Conservation (phyloP, 139 green algal genomes). For the Asterochloris sp. region DNA sequence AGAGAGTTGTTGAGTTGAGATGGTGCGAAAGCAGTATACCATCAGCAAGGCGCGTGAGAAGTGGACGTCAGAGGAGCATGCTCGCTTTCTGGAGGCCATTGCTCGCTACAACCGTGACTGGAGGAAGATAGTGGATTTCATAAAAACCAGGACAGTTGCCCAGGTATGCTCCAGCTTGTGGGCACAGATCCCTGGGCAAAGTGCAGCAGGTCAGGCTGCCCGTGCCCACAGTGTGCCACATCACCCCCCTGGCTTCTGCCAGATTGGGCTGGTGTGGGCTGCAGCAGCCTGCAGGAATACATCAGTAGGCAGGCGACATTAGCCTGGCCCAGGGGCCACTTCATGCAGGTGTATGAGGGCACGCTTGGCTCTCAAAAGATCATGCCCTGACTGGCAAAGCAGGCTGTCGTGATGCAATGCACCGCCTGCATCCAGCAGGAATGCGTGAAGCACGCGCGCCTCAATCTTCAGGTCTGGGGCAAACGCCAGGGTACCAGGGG, state of each 20-base stretch:
- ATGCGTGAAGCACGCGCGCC: too few relatives aligned
- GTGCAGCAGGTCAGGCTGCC: background rate
- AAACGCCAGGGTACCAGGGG: too few relatives aligned
- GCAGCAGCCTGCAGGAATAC: background rate
- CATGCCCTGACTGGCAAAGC: background rate
- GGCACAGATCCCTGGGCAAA: too few relatives aligned
- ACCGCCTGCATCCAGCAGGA: too few relatives aligned
- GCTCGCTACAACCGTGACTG: slow-evolving; percentile 41
- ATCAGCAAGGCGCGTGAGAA: slow-evolving; percentile 66
- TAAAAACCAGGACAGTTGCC: slow-evolving; percentile 23
- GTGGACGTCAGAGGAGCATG: slow-evolving; percentile 91
- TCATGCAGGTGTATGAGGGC: background rate
- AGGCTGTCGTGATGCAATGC: background rate
- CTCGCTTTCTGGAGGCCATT: slow-evolving; percentile 83
- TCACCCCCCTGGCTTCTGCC: background rate
- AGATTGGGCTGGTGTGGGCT: background rate
- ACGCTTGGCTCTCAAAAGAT: background rate
- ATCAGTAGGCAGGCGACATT: background rate
- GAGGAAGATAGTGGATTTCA: slow-evolving; percentile 21
- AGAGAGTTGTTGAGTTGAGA: too few relatives aligned
- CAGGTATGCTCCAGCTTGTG: slow-evolving; percentile 11
- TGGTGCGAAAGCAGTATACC: slow-evolving; percentile 64
- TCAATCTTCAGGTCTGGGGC: too few relatives aligned
- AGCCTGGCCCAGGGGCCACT: background rate
- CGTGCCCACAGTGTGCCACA: background rate